Base-by-base conservation (phyloP, 2,329 filamentous ascomycete species). In the Fusarium phyllophilum region DNA sequence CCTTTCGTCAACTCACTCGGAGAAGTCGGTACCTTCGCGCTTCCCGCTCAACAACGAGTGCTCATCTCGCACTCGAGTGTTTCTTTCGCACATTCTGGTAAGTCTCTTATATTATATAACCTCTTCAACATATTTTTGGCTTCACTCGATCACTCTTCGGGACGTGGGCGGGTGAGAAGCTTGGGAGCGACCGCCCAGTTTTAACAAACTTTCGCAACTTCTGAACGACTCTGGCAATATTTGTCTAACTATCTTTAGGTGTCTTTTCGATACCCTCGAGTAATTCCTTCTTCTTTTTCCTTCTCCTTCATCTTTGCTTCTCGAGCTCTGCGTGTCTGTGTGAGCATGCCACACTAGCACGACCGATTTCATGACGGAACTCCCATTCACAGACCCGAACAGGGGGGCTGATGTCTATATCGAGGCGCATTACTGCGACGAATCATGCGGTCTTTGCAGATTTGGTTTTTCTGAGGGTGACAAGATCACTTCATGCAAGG, bases 371-470 rank as follows among this genome's bases (percentile, higher is more conserved):
- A 5, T 5, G 3, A 46, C n/a, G 45, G 26, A 48, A 31, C 45
- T 48, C 45, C 3, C 15, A 48, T 48, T 48, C 13, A 0, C 1
- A 22, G 45, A 48, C 26, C 45, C 26, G 7, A 11, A 18, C 14
- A 13, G 13, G 11, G 38, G 14, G 5, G 1, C 18, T 41, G 5
- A 14, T 9, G 0, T 4, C 26, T 22, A 46, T 14, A n/a, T n/a
- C n/a, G n/a, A n/a, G n/a, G n/a, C n/a, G n/a, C n/a, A n/a, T n/a
- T n/a, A n/a, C n/a, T n/a, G n/a, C n/a, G n/a, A n/a, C n/a, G n/a
- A n/a, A n/a, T n/a, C n/a, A n/a, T n/a, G n/a, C n/a, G n/a, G n/a
- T n/a, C n/a, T n/a, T n/a, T n/a, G n/a, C n/a, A n/a, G n/a, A n/a
- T n/a, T n/a, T n/a, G n/a, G n/a, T n/a, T n/a, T n/a, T n/a, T n/a